These are phyloP conservation scores for Fusarium staphyleae DNA, from an alignment of 2,329 filamentous ascomycete species.

Conservation along the genomic window DNA sequence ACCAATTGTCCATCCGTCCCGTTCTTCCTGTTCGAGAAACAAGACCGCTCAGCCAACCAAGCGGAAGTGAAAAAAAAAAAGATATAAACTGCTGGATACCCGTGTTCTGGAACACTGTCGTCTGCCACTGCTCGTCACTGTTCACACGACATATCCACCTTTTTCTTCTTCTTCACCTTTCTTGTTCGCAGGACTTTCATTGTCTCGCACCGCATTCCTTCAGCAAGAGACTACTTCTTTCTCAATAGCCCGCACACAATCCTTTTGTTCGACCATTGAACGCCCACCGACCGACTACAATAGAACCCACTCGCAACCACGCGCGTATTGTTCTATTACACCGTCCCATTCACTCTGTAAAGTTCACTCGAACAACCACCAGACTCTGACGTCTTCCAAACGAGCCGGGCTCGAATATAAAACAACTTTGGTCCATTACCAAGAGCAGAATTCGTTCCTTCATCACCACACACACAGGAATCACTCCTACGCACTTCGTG, in stretches of 20 bases:
- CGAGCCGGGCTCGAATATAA: slow-evolving; percentile 25
- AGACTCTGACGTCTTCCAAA: slow-evolving; percentile 7
- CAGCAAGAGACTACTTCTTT: slow-evolving; percentile 9
- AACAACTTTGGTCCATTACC: slow-evolving; percentile 21
- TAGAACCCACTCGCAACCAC: slow-evolving; percentile 14
- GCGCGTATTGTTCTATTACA: slow-evolving; percentile 1
- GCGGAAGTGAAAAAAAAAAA: background rate
- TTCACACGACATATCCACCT: slow-evolving; percentile 8
- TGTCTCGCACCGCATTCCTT: slow-evolving; percentile 31
- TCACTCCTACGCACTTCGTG: slow-evolving; percentile 11
- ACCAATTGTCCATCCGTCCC: slow-evolving; percentile 24
- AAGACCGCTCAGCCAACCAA: slow-evolving; percentile 20
- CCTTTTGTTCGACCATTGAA: slow-evolving; percentile 24
- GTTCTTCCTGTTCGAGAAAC: slow-evolving; percentile 33
- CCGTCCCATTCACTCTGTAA: slow-evolving; percentile 21
- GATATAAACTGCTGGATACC: background rate
- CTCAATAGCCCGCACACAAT: slow-evolving; percentile 31
- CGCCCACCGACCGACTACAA: slow-evolving; percentile 21
- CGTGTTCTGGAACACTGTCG: slow-evolving; percentile 11
- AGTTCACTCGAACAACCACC: slow-evolving; percentile 30
- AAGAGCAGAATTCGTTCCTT: slow-evolving; percentile 18
- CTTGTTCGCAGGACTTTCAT: slow-evolving; percentile 17
- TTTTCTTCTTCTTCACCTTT: slow-evolving; percentile 21
- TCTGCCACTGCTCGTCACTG: slow-evolving; percentile 25
- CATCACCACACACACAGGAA: slow-evolving; percentile 4